Conservation (phyloP, 1,139 yeast species). For the Geotrichum citri-aurantii region DNA sequence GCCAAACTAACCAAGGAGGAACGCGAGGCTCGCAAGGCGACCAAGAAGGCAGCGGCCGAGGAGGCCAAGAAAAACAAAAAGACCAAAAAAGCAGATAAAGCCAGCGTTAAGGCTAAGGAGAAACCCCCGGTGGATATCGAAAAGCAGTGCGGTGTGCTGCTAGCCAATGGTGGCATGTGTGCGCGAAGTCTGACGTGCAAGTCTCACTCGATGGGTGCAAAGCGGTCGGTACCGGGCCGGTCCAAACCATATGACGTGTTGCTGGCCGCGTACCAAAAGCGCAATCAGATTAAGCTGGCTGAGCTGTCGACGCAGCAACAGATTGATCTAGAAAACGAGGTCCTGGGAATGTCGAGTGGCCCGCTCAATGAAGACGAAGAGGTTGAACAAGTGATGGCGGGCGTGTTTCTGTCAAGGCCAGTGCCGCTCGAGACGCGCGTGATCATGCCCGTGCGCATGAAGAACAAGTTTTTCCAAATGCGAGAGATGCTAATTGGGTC, state of each 20-base stretch:
- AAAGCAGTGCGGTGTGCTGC: slow-evolving; percentile 90
- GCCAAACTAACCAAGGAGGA: slow-evolving; percentile 17
- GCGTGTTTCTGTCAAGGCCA: slow-evolving; percentile 71
- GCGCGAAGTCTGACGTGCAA: slow-evolving; percentile 94
- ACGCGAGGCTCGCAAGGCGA: slow-evolving; percentile 13
- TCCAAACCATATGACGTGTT: slow-evolving; percentile 87
- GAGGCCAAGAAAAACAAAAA: slow-evolving; percentile 72
- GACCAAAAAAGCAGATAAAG: slow-evolving; percentile 19
- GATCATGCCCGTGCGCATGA: slow-evolving; percentile 60
- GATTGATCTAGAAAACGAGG: slow-evolving; percentile 35
- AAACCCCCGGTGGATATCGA: slow-evolving; percentile 93
- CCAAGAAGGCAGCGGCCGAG: slow-evolving; percentile 51
- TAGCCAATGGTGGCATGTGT: slow-evolving; percentile 90
- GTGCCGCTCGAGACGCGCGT: slow-evolving; percentile 77
- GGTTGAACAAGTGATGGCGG: slow-evolving; percentile 85
- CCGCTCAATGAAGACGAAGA: slow-evolving; percentile 75
- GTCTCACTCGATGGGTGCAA: slow-evolving; percentile 97
- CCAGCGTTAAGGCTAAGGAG: slow-evolving; percentile 73
- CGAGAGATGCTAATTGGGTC: slow-evolving; percentile 45
- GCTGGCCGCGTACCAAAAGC: slow-evolving; percentile 82
- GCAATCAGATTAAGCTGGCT: slow-evolving; percentile 78
- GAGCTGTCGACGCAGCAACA: slow-evolving; percentile 32
- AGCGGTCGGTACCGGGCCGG: slow-evolving; percentile 87
- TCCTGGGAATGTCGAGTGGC: slow-evolving; percentile 24
- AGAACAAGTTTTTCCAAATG: slow-evolving; percentile 72